phyloP scores from a whole-genome alignment of 2,329 filamentous ascomycete species.

The Sphaerostilbella broomeana region DNA sequence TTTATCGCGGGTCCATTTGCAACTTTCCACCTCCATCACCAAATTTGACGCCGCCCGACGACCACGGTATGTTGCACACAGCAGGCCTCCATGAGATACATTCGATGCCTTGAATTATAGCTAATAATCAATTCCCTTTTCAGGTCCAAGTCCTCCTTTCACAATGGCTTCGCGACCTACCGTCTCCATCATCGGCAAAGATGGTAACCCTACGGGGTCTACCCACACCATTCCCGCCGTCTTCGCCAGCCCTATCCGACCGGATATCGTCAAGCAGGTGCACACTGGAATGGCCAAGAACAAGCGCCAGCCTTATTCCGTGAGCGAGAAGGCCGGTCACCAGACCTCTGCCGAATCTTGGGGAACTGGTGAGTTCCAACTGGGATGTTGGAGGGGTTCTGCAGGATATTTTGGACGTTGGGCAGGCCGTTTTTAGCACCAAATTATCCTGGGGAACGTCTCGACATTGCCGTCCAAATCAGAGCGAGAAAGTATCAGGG shows the following conservation, averaged over 20 bases:
- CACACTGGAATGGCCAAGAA: constrained; percentile 99
- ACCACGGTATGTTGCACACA: constrained; percentile 28
- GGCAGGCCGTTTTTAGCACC: not conserved
- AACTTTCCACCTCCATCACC: constrained; percentile 29
- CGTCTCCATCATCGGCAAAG: constrained; percentile 93
- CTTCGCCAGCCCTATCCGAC: constrained; percentile 95
- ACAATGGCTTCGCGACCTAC: constrained; percentile 95
- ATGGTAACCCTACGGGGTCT: constrained; percentile 85
- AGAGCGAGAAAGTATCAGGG: not conserved
- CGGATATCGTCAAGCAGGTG: constrained; percentile 97
- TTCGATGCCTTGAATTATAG: not conserved
- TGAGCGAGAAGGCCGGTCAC: constrained; percentile 99
- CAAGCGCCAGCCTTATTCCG: constrained; percentile 98
- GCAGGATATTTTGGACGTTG: not conserved
- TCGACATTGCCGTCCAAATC: not conserved
- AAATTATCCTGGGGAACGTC: not conserved
- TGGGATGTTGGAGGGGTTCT: not conserved
- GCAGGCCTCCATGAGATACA: not conserved
- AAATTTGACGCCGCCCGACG: constrained; percentile 36
- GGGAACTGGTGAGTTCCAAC: constrained; percentile 79
- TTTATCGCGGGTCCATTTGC: constrained; percentile 29
- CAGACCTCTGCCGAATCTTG: constrained; percentile 99
- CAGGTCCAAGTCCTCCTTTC: constrained; percentile 35
- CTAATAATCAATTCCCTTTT: constrained; percentile 12
- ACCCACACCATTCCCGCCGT: constrained; percentile 92